phyloP scores from a whole-genome alignment of 1,284 basidiomycete genomes.

The Sutorius eximius region DNA sequence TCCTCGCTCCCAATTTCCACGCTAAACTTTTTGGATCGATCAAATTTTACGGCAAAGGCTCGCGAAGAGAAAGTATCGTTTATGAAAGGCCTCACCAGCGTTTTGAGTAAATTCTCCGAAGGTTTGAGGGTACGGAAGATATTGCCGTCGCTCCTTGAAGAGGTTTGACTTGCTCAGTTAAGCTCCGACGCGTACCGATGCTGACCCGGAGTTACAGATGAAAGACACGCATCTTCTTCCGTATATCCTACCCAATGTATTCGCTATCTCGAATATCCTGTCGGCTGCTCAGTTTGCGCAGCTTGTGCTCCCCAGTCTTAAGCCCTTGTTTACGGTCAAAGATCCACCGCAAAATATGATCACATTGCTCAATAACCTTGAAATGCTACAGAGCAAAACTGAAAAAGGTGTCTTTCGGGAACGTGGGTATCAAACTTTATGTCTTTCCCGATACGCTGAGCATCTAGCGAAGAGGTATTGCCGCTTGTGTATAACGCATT shows the following conservation, averaged over 20 bases:
- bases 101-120: constrained; percentile 87
- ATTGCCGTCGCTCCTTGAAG: constrained; percentile 91
- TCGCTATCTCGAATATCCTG: constrained; percentile 82
- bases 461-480: constrained; percentile 69
- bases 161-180: constrained; percentile 50
- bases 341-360: constrained; percentile 98
- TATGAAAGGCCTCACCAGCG: constrained; percentile 84
- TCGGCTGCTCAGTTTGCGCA: constrained; percentile 80
- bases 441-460: constrained; percentile 4
- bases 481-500: constrained; percentile 94
- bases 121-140: constrained; percentile 88
- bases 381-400: constrained; percentile 88
- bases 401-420: constrained; percentile 85
- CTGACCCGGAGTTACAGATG: constrained; percentile 57
- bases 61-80: constrained; percentile 96
- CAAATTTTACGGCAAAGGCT: constrained; percentile 92
- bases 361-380: constrained; percentile 87
- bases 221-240: constrained; percentile 90
- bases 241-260: constrained; percentile 98
- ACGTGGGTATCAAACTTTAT: constrained; percentile 54
- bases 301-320: constrained; percentile 83
- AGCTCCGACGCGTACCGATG: constrained; percentile 12
- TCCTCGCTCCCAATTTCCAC: constrained; percentile 97
- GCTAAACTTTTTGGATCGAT: constrained; percentile 93
- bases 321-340: constrained; percentile 87